Evolutionary conservation across 768 basidiomycete species (phyloP).

Genomic region (Psilocybe subaeruginosa): DNA sequence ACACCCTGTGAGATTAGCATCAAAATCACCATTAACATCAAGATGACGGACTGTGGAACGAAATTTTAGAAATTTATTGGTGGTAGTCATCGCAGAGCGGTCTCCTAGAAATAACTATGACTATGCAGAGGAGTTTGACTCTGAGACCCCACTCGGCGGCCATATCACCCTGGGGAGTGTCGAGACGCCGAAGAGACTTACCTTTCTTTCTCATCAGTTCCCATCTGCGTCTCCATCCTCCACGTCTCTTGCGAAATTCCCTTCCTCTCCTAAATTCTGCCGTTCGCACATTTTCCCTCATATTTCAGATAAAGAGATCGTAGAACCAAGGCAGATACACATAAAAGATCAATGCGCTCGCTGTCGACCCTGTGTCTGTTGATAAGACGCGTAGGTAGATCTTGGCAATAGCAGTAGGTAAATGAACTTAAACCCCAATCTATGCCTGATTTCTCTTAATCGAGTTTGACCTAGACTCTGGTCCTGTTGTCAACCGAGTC

Average conservation of each 20-base stretch:
- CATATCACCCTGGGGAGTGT: slow-evolving; percentile 10
- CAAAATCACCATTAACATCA: too few relatives aligned
- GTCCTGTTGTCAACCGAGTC: slow-evolving; percentile 74
- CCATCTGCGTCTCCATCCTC: slow-evolving; percentile 19
- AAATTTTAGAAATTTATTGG: too few relatives aligned
- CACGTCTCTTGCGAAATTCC: slow-evolving; percentile 15
- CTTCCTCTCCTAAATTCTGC: slow-evolving; percentile 27
- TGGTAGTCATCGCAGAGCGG: background rate
- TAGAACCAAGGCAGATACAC: slow-evolving; percentile 29
- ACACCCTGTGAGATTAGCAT: too few relatives aligned
- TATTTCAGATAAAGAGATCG: slow-evolving; percentile 27
- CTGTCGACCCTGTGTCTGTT: slow-evolving; percentile 50
- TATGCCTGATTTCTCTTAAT: slow-evolving; percentile 43
- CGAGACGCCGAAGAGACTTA: slow-evolving; percentile 19
- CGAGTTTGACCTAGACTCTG: slow-evolving; percentile 88
- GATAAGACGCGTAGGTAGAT: slow-evolving; percentile 67
- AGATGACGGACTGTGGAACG: too few relatives aligned
- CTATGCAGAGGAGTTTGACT: slow-evolving; percentile 11
- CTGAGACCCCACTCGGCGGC: slow-evolving; percentile 10
- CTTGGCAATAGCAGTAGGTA: slow-evolving; percentile 66
- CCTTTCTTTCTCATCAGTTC: slow-evolving; percentile 6
- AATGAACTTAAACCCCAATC: slow-evolving; percentile 17
- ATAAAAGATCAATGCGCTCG: slow-evolving; percentile 41
- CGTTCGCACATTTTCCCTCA: slow-evolving; percentile 51
- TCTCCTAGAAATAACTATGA: slow-evolving; percentile 8